A percentile compares a stretch with the other conserved stretches of the same genome.
These are phyloP conservation scores for Castanea crenata DNA, from an alignment of 306 rosid genomes.

Conservation along the genomic window DNA sequence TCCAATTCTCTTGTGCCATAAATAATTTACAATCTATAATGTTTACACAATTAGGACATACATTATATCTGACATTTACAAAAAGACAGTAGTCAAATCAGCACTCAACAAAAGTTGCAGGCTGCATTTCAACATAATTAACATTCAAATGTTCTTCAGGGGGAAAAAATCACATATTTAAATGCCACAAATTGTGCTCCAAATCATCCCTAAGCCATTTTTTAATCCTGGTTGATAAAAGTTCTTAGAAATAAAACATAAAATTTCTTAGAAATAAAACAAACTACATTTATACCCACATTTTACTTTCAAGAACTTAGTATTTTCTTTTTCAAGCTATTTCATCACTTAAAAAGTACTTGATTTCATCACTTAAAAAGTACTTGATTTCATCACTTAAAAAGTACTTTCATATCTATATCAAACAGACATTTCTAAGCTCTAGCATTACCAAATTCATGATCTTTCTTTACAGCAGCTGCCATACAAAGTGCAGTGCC, in stretches of 20 bases:
- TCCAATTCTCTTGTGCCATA: too few relatives aligned
- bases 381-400: background rate
- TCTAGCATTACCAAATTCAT: conserved; percentile 70
- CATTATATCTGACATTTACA: background rate
- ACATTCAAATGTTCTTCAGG: background rate
- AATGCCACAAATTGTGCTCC: background rate
- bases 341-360: background rate
- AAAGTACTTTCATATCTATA: background rate
- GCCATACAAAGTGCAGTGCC: conserved; percentile 99
- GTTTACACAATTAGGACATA: background rate
- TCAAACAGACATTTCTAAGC: background rate
- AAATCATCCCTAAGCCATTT: background rate
- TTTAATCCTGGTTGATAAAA: too few relatives aligned
- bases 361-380: background rate
- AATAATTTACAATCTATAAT: background rate
- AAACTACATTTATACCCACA: background rate
- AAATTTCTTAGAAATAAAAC: background rate
- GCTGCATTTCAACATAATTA: background rate
- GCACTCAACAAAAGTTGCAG: background rate
- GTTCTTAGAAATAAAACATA: background rate
- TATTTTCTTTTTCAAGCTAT: background rate
- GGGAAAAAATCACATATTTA: background rate
- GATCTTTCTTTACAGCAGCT: conserved; percentile 93
- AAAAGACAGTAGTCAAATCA: background rate
- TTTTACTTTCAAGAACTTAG: background rate